A percentile compares a stretch with the other conserved stretches of the same genome.
Evolutionary conservation across 345 rosid species (phyloP).

Genomic region (Anastatica hierochuntica): DNA sequence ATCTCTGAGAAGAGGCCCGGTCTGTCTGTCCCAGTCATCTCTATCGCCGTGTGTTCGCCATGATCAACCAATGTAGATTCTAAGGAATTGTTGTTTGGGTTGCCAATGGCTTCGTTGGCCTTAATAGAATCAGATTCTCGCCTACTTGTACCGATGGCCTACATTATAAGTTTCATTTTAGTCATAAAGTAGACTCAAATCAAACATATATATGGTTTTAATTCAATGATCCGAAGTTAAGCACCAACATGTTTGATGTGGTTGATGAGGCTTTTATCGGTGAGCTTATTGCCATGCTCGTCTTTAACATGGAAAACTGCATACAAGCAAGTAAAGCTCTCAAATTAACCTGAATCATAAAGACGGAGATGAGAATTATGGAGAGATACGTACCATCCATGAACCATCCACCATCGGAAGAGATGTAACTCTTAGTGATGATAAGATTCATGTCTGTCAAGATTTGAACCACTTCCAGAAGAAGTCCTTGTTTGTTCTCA

Average conservation of each 20-base stretch:
- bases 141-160: slow-evolving; percentile 52
- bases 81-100: not conserved
- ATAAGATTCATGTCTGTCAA: slow-evolving; percentile 62
- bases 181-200: not conserved
- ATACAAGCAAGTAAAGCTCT: not conserved
- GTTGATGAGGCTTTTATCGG: slow-evolving; percentile 44
- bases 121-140: slow-evolving; percentile 29
- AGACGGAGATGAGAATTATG: not conserved
- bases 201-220: not conserved
- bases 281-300: slow-evolving; percentile 55
- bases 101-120: slow-evolving; percentile 8
- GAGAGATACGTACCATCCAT: slow-evolving; percentile 48
- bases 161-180: slow-evolving; percentile 1
- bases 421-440: slow-evolving; percentile 55
- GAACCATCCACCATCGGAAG: slow-evolving; percentile 78
- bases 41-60: slow-evolving; percentile 50
- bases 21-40: slow-evolving; percentile 53
- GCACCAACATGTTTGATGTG: slow-evolving; percentile 44
- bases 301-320: slow-evolving; percentile 80
- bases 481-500: slow-evolving; percentile 63
- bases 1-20: slow-evolving; percentile 80
- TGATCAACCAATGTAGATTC: slow-evolving; percentile 13
- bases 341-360: not conserved
- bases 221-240: not conserved
- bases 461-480: slow-evolving; percentile 66